Evolutionary conservation across 176 grass and related monocot species (phyloP), one percentile per base, ranked within the genome.

Genomic region (Cocos nucifera): DNA sequence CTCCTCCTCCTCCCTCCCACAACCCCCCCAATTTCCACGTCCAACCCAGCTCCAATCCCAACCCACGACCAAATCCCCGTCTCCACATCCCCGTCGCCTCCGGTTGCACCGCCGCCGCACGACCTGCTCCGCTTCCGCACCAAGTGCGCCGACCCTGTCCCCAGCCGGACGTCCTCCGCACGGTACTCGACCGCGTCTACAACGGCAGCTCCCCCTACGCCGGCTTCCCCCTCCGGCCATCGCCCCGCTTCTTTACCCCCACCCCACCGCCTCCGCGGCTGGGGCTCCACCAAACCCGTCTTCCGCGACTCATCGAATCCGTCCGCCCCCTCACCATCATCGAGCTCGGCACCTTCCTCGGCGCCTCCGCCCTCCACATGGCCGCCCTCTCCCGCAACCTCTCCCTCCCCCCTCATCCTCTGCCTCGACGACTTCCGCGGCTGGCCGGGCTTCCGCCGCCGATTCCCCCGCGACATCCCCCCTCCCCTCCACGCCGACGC

Each of bases 321-420:
- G 70, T 98, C 56, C 85, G 88, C 0, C 94, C 94, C 0, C 49
- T 23, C 18, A 79, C 79, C 60, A 71, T 98, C 69, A 65, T 98
- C n/a, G 94, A 98, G 79, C 94, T 98, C 6, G 94, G 94, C 63
- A 78, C 93, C 4, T 98, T 98, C 80, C 77, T 98, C 28, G 93
- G 93, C 52, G 94, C 94, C 3, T 99, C 94, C 54, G 94, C 94
- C 65, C 82, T 99, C 63, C 94, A 99, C 77, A 99, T 99, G 94
- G 88, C 74, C 0, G 85, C 76, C 54, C 79, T 86, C 20, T 54
- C 93, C 2, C 5, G 27, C 62, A 92, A 89, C 71, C 78, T 98
- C 4, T 98, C 93, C 8, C 76, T 89, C 3, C 79, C 93, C 84
- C 21, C 30, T 77, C 19, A 89, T 98, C 85, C 93, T 98, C 63